Evolutionary conservation across 176 grass and related monocot species (phyloP).

Genomic region (Oryza coarctata): DNA sequence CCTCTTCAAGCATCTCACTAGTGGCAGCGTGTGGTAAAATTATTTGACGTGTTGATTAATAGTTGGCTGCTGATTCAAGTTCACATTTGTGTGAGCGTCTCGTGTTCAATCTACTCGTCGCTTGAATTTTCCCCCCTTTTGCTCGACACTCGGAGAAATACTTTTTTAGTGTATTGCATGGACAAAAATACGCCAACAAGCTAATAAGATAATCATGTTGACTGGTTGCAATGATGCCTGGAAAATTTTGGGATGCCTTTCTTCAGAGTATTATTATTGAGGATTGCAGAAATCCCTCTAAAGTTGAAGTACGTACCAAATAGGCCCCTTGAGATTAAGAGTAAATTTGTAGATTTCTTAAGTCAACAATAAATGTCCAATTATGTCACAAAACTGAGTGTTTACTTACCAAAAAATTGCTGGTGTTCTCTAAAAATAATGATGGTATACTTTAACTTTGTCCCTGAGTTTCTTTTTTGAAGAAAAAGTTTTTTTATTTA

Average conservation of each 20-base stretch:
- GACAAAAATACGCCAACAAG: not conserved
- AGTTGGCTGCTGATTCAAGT: not conserved
- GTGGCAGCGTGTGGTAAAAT: not conserved
- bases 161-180: not conserved
- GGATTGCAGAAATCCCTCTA: not conserved
- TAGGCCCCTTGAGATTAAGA: not conserved
- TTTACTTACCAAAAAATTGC: not conserved
- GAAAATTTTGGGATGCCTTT: not conserved
- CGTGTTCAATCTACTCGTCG: not conserved
- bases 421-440: too few species aligned
- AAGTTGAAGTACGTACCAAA: not conserved
- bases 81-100: not conserved
- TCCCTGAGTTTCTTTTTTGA: too few species aligned
- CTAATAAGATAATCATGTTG: constrained; percentile 18
- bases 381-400: not conserved
- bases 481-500: too few species aligned
- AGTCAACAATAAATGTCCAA: not conserved
- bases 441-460: not conserved
- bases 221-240: not conserved
- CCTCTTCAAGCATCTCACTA: constrained; percentile 11
- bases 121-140: constrained; percentile 4
- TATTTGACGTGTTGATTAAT: not conserved
- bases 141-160: not conserved
- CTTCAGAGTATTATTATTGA: not conserved
- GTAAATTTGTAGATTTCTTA: not conserved